Percentiles rank a stretch among this genome's conserved stretches.
phyloP scores from a whole-genome alignment of 1,139 yeast genomes.

The Taiozyma sp. region DNA sequence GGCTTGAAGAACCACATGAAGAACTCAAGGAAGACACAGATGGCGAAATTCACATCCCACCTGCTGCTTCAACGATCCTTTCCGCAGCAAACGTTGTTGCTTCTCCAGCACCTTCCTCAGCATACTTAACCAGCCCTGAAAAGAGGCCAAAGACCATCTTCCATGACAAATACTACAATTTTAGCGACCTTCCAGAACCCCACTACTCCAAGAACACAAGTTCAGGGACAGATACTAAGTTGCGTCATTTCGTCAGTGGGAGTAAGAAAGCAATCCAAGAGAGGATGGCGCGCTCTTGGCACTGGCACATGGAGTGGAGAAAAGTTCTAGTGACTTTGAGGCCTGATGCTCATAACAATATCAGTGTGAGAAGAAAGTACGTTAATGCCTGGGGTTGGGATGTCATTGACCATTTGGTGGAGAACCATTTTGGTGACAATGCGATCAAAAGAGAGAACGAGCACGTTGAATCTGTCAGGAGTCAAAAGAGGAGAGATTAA shows the following conservation, averaged over 20 bases:
- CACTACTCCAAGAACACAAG: slow-evolving; percentile 24
- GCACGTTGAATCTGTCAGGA: slow-evolving; percentile 1
- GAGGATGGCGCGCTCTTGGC: slow-evolving; percentile 85
- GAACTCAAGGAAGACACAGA: slow-evolving; percentile 11
- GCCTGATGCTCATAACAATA: slow-evolving; percentile 96
- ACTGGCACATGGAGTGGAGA: slow-evolving; percentile 82
- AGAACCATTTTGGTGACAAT: slow-evolving; percentile 49
- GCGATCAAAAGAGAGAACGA: slow-evolving; percentile 4
- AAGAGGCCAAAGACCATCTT: slow-evolving; percentile 55
- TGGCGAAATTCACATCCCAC: slow-evolving; percentile 39
- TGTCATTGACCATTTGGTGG: slow-evolving; percentile 76
- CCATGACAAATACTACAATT: slow-evolving; percentile 76
- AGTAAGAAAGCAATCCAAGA: slow-evolving; percentile 58
- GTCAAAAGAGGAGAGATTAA: not conserved
- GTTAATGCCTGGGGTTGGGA: slow-evolving; percentile 98
- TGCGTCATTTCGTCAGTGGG: slow-evolving; percentile 26
- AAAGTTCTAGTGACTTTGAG: slow-evolving; percentile 81
- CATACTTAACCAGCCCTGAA: slow-evolving; percentile 58
- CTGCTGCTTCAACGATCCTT: slow-evolving; percentile 50
- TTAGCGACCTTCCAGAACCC: slow-evolving; percentile 57
- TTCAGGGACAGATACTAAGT: slow-evolving; percentile 5
- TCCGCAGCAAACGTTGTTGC: slow-evolving; percentile 57
- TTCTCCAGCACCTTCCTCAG: slow-evolving; percentile 80
- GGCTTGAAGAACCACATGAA: not conserved
- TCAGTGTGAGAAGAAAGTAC: slow-evolving; percentile 82